phyloP scores from a whole-genome alignment of 768 basidiomycete genomes.

The Infundibulicybe gibba region DNA sequence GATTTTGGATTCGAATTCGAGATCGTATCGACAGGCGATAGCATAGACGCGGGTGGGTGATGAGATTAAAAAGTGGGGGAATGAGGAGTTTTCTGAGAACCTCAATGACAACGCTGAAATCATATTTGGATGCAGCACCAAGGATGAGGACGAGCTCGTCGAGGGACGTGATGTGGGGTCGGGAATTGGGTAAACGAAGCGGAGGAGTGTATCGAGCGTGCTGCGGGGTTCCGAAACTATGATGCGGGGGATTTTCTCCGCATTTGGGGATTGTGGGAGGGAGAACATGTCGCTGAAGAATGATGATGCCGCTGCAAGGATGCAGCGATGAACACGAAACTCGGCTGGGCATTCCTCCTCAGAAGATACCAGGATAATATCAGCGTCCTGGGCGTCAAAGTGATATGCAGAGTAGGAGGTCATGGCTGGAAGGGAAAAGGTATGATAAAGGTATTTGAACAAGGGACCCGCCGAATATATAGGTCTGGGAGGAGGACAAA shows the following conservation, averaged over 20 bases:
- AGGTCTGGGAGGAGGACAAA: slow-evolving; percentile 1
- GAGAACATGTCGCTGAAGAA: slow-evolving; percentile 71
- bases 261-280: slow-evolving; percentile 43
- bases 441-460: slow-evolving; percentile 1
- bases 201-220: slow-evolving; percentile 47
- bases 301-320: slow-evolving; percentile 60
- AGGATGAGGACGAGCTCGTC: slow-evolving; percentile 52
- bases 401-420: slow-evolving; percentile 18
- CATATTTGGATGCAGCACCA: slow-evolving; percentile 60
- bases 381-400: slow-evolving; percentile 47
- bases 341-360: slow-evolving; percentile 32
- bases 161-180: slow-evolving; percentile 48
- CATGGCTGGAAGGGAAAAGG: slow-evolving; percentile 1
- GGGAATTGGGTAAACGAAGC: slow-evolving; percentile 59
- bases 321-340: slow-evolving; percentile 59
- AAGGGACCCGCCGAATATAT: slow-evolving; percentile 2
- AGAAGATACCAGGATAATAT: slow-evolving; percentile 46
- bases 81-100: slow-evolving; percentile 51
- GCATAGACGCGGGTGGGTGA: slow-evolving; percentile 65
- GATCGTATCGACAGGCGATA: slow-evolving; percentile 61
- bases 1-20: slow-evolving; percentile 58
- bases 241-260: slow-evolving; percentile 37
- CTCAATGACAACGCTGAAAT: slow-evolving; percentile 42
- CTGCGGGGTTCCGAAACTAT: slow-evolving; percentile 49
- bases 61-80: slow-evolving; percentile 37